phyloP scores from a whole-genome alignment of 1,284 basidiomycete genomes.

The Fomitopsis schrenkii region DNA sequence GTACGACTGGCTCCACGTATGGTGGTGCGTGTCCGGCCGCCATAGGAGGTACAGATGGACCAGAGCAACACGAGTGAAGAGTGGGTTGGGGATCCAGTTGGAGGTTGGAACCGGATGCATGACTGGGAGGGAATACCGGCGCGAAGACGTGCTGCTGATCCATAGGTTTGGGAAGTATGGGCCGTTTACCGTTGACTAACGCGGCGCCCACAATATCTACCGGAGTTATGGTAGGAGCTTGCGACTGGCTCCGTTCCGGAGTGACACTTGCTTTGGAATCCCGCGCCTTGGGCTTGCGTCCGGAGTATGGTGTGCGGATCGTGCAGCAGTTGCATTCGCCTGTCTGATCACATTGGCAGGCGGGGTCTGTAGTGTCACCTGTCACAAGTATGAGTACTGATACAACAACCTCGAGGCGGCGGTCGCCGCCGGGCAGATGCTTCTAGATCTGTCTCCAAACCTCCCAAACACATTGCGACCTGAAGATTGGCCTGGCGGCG shows the following conservation, averaged over 20 bases:
- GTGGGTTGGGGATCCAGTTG: neutral
- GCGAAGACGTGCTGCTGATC: neutral
- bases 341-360: neutral
- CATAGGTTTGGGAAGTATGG: neutral
- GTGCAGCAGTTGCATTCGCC: neutral
- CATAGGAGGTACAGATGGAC: neutral
- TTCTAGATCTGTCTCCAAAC: neutral
- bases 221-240: neutral
- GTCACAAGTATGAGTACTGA: neutral
- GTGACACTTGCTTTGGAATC: neutral
- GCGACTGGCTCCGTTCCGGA: neutral
- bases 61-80: neutral
- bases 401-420: neutral
- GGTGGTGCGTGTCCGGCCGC: neutral
- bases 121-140: neutral
- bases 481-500: neutral
- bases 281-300: neutral
- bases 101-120: neutral
- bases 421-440: neutral
- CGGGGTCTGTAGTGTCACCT: neutral
- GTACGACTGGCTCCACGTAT: neutral
- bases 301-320: neutral
- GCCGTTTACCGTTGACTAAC: neutral
- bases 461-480: neutral
- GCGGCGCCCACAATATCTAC: neutral